Base-by-base conservation (phyloP, 768 basidiomycete species). In the Hypholoma sublateritium region DNA sequence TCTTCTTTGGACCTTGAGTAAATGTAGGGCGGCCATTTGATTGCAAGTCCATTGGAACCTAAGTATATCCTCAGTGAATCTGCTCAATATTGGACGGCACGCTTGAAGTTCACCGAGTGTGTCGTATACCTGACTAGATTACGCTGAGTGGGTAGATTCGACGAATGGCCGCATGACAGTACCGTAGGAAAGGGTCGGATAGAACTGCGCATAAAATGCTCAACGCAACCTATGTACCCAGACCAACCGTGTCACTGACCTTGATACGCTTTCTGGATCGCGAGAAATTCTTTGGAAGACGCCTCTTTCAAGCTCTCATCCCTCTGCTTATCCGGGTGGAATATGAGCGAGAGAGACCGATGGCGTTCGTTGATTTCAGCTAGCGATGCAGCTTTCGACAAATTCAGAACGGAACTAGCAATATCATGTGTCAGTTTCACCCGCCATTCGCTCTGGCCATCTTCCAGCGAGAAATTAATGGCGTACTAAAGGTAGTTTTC, bases 211-310 rank as follows among this genome's bases (percentile, higher is more conserved):
- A 47, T 25, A 48, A 34, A n/a, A 28, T 32, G 35, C 16, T 17
- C 21, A 19, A 32, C 17, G n/a, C 7, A 36, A 19, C 24, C 17
- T 19, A 22, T 36, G 9, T 32, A 7, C 17, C 4, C 50, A 42
- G 25, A 48, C 22, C 36, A 13, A 11, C 12, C 9, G 8, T 4
- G 39, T 9, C 16, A 58, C 76, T 51, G 63, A 87, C 89, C 82
- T 80, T 93, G 85, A 67, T 93, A 93, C 12, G 93, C 91, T 61
- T 87, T 87, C 61, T 93, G 90, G 19, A 95, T 80, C 67, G 87
- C 84, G 16, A 88, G 77, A 60, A 94, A 93, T 49, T 80, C 81
- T 32, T 79, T 76, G 22, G 84, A 80, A 0, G 93, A 91, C 1
- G 82, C 77, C 48, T 73, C 77, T 65, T 82, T 85, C 57, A 77